These are phyloP conservation scores for Fusarium ramigenum DNA, from an alignment of 2,329 filamentous ascomycete species.

Conservation along the genomic window DNA sequence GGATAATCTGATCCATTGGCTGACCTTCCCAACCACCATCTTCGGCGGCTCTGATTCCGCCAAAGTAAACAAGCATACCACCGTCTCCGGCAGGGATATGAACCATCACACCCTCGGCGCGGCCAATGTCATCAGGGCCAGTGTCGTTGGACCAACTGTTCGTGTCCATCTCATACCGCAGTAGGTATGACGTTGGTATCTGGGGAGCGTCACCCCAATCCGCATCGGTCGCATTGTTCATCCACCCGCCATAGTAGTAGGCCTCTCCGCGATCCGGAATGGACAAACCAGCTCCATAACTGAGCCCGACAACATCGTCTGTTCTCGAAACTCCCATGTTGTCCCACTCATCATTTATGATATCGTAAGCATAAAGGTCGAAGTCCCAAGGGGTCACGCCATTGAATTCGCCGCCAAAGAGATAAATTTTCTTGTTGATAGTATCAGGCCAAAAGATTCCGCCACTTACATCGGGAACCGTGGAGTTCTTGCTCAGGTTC, in stretches of 20 bases:
- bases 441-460: slow-evolving; percentile 67
- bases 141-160: slow-evolving; percentile 62
- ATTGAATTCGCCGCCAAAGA: slow-evolving; percentile 70
- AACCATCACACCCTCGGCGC: slow-evolving; percentile 68
- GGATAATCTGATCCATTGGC: slow-evolving; percentile 60
- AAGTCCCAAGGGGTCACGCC: slow-evolving; percentile 55
- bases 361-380: slow-evolving; percentile 66
- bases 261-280: slow-evolving; percentile 64
- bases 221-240: slow-evolving; percentile 62
- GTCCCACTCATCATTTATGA: slow-evolving; percentile 65
- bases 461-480: slow-evolving; percentile 59
- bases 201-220: slow-evolving; percentile 59
- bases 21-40: slow-evolving; percentile 59
- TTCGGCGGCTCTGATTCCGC: slow-evolving; percentile 61
- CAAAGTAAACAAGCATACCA: slow-evolving; percentile 70
- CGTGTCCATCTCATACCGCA: slow-evolving; percentile 65
- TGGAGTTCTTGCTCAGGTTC: slow-evolving; percentile 67
- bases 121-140: slow-evolving; percentile 60
- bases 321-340: slow-evolving; percentile 51
- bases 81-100: slow-evolving; percentile 68
- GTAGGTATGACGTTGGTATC: slow-evolving; percentile 60
- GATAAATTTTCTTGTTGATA: slow-evolving; percentile 70
- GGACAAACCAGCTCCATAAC: slow-evolving; percentile 66
- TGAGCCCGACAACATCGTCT: slow-evolving; percentile 55
- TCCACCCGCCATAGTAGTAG: slow-evolving; percentile 71